Evolutionary conservation across 164 flowering plant species (phyloP).

Genomic region (Annona cherimola): DNA sequence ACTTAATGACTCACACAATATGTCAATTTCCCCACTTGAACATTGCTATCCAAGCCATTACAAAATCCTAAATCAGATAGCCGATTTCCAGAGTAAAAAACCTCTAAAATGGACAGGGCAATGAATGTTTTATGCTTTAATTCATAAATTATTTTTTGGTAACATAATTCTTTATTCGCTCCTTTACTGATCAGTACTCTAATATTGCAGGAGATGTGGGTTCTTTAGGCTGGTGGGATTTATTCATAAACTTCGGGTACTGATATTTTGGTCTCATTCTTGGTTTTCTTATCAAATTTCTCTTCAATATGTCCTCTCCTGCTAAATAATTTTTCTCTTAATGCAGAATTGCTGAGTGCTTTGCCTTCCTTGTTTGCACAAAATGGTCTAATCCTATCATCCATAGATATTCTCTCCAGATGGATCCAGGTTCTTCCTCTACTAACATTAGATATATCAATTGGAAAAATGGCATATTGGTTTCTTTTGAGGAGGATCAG

Average conservation of each 20-base stretch:
- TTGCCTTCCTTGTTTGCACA: conserved; percentile 90
- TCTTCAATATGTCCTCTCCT: background rate
- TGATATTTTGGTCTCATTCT: background rate
- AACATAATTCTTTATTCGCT: too few relatives aligned
- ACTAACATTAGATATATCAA: conserved; percentile 51
- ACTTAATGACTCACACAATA: too few relatives aligned
- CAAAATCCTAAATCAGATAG: too few relatives aligned
- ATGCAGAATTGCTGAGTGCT: conserved; percentile 84
- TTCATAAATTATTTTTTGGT: too few relatives aligned
- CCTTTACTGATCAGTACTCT: too few relatives aligned
- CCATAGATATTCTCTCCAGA: conserved; percentile 44
- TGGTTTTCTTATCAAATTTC: background rate
- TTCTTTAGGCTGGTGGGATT: conserved; percentile 93
- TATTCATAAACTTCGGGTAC: conserved; percentile 87
- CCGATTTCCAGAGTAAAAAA: too few relatives aligned
- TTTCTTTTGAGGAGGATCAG: conserved; percentile 51
- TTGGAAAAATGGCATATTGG: conserved; percentile 62
- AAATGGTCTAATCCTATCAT: conserved; percentile 89
- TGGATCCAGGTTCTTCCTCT: conserved; percentile 50
- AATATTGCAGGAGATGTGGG: conserved; percentile 67
- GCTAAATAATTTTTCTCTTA: conserved; percentile 3
- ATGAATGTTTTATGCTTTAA: background rate
- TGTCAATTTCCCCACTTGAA: too few relatives aligned
- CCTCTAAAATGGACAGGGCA: background rate
- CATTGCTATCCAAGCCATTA: too few relatives aligned